Evolutionary conservation across 2,329 filamentous ascomycete species (phyloP), one percentile per base, ranked within the genome.

Genomic region (Diaporthe velutina): DNA sequence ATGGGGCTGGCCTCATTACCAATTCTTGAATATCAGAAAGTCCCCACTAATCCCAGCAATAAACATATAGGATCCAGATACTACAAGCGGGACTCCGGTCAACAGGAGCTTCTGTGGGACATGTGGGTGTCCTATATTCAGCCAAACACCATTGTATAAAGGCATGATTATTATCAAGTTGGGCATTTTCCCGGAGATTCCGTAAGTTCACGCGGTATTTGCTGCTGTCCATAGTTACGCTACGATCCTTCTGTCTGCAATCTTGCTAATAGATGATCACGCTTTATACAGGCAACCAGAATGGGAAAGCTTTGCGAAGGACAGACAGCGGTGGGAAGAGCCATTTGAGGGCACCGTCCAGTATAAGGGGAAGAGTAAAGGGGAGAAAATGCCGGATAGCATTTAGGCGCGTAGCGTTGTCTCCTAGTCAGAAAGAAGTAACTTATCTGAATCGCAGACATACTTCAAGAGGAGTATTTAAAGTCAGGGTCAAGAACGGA

Each of bases 121-220:
- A 45, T 70, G 67, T 30, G 35, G 58, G 13, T 61, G 58, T 61
- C 58, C 58, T 28, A 25, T 61, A 1, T 61, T 28, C 13, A 61
- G 58, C n/a, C 58, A 28, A 15, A 61, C 58, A 28, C 35, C 58
- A 2, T 8, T 42, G 5, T 42, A 61, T 4, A 19, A 42, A 17
- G 58, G 38, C 58, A 61, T 61, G 35, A 40, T 61, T 13, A 42
- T 40, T 28, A 13, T 61, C 1, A 40, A 61, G 7, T 1, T 61
- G 13, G 57, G 57, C 2, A 40, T 61, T 8, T 61, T 15, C 17
- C 15, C n/a, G 3, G 13, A 25, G 2, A 19, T 61, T 28, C 58
- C 58, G 35, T 42, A 42, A 28, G 35, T 28, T 19, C 9, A 17
- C 13, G 1, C 10, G 12, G 9, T 17, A 4, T 3, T 4, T 17